Evolutionary conservation across 768 basidiomycete genomes (phyloP), one percentile per base, ranked within the genome.

Genomic region (Hirschioporus abietinus): DNA sequence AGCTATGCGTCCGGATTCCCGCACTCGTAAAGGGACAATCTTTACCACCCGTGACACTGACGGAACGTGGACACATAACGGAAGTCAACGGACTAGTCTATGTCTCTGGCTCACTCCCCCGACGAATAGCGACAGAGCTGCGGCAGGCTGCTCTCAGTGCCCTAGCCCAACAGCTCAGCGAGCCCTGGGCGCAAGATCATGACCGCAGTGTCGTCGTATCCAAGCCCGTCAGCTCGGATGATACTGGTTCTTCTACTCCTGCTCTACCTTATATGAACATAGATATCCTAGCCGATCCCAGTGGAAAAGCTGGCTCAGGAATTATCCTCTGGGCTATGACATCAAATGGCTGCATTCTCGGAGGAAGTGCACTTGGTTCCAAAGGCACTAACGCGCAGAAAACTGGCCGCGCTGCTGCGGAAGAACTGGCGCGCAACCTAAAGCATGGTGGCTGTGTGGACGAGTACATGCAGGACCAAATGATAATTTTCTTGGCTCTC

Each of bases 281-380:
- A 3, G 60, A 61, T 34, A 12, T 61, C 25, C 15, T 61, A 24
- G 15, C 9, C 10, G 24, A 61, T 23, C 25, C 60, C 15, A 61
- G 30, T 8, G 60, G 30, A 58, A 69, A 60, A 25, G 60, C 60
- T 3, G 91, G 91, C 1, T 88, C 87, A 42, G 90, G 91, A 0
- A 86, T 92, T 65, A 79, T 91, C 1, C 74, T 92, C 17, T 91
- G 89, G 88, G 91, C 90, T 0, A 87, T 91, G 75, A 83, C 91
- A 25, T 84, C 84, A 42, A 80, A 79, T 17, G 90, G 89, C 0
- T 90, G 89, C 60, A 73, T 87, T 34, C 79, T 92, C 23, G 89
- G 86, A 0, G 91, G 90, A 1, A 88, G 88, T 67, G 86, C 89
- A 1, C 79, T 90, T 30, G 88, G 89, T 17, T 76, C 74, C 30